These are phyloP conservation scores for Solanum etuberosum DNA, from an alignment of 257 asterid species.

Conservation along the genomic window DNA sequence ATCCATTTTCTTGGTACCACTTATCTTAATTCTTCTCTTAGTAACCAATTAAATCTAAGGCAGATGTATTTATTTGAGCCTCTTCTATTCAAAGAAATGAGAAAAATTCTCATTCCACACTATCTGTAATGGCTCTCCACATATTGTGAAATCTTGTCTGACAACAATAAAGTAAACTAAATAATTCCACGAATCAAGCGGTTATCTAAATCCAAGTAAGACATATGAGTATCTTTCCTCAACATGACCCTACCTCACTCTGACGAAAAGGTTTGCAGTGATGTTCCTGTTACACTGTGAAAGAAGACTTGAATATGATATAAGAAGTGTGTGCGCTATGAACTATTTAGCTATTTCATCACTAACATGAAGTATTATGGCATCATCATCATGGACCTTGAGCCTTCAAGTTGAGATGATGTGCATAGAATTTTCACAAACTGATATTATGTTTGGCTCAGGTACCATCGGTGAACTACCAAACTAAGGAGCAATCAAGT, in stretches of 20 bases:
- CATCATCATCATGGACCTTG: neutral
- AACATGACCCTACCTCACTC: neutral
- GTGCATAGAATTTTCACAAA: neutral
- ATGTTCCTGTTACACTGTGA: neutral
- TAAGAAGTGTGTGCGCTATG: neutral
- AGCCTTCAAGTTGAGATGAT: neutral
- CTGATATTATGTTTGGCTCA: neutral
- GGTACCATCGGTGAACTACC: neutral
- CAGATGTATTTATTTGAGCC: neutral
- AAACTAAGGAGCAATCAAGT: neutral
- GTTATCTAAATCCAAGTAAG: neutral
- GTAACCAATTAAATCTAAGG: neutral
- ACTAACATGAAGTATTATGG: neutral
- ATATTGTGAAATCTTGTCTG: neutral
- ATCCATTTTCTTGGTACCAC: neutral
- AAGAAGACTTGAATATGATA: neutral
- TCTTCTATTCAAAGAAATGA: neutral
- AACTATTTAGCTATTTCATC: neutral
- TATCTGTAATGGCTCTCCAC: neutral
- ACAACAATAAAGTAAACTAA: neutral
- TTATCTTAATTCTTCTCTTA: neutral
- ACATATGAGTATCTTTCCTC: neutral
- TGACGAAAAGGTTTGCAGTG: neutral
- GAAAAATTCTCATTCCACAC: neutral
- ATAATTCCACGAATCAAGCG: neutral